phyloP scores from a whole-genome alignment of 495 filamentous ascomycete genomes.

The Neurospora hispaniola region DNA sequence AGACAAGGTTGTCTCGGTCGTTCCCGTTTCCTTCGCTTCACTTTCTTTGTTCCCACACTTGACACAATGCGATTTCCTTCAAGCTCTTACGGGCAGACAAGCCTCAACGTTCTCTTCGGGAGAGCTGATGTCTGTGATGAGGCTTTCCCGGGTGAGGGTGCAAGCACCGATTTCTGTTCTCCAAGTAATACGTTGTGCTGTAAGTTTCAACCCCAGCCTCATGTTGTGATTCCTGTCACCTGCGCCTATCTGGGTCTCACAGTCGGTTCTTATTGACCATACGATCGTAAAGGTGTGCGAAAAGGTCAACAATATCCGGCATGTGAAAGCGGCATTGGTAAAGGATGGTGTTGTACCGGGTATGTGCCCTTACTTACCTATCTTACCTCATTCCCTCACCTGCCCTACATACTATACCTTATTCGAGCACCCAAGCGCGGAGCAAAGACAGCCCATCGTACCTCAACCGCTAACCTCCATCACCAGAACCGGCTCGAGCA shows the following conservation, averaged over 20 bases:
- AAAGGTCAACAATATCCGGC: conserved; percentile 1
- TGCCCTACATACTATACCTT: too few relatives aligned
- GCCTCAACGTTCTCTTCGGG: not conserved
- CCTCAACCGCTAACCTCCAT: not conserved
- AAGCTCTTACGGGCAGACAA: not conserved
- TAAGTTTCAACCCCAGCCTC: not conserved
- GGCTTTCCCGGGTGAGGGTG: not conserved
- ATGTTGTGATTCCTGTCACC: not conserved
- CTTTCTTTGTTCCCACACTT: not conserved
- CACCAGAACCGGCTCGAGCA: not conserved
- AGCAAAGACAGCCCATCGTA: not conserved
- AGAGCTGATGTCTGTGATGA: not conserved
- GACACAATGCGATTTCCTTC: not conserved
- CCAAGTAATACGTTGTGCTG: not conserved
- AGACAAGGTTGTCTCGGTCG: not conserved
- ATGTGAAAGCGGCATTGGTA: conserved; percentile 2
- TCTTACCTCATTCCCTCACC: not conserved
- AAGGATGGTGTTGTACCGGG: conserved; percentile 8
- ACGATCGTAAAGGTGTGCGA: not conserved
- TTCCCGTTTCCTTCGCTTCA: not conserved
- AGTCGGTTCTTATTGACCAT: not conserved
- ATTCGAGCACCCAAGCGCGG: too few relatives aligned
- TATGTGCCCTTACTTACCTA: not conserved
- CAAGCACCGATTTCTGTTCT: not conserved
- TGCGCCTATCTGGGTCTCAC: not conserved